Evolutionary conservation across 495 filamentous ascomycete species (phyloP).

Genomic region (Thozetella sp.): DNA sequence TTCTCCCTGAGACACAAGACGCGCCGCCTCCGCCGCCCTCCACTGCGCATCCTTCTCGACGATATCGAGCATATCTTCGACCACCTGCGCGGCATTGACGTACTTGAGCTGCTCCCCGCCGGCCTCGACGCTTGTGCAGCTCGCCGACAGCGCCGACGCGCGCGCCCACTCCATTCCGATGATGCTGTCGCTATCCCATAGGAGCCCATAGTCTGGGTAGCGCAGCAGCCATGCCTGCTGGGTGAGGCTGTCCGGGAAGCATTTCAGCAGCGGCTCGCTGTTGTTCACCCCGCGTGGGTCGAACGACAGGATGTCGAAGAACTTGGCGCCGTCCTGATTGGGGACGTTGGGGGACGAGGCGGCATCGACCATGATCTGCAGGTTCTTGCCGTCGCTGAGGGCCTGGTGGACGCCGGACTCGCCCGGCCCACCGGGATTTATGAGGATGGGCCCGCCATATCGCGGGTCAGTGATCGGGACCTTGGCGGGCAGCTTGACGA

Average conservation of each 20-base stretch:
- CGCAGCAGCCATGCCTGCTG: background rate
- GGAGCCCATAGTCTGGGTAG: background rate
- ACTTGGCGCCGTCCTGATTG: conserved; percentile 13
- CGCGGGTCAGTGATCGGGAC: conserved; percentile 1
- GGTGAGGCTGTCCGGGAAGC: conserved; percentile 22
- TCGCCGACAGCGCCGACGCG: conserved; percentile 18
- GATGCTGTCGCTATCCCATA: conserved; percentile 7
- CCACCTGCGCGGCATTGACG: conserved; percentile 23
- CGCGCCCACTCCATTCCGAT: conserved; percentile 19
- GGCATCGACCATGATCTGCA: conserved; percentile 22
- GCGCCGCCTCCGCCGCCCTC: background rate
- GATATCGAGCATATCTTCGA: conserved; percentile 33
- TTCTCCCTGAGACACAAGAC: background rate
- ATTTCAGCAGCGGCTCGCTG: conserved; percentile 34
- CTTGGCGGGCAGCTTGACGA: conserved; percentile 3
- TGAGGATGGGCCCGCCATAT: conserved; percentile 14
- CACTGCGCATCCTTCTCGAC: conserved; percentile 18
- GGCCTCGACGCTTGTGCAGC: conserved; percentile 4
- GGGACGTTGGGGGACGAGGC: background rate
- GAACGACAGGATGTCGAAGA: conserved; percentile 39
- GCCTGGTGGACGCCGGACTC: conserved; percentile 28
- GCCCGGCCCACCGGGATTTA: conserved; percentile 36
- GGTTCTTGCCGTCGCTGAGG: conserved; percentile 18
- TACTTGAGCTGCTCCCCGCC: conserved; percentile 12
- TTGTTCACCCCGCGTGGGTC: conserved; percentile 43